Base-by-base conservation (phyloP, 1,284 basidiomycete species). In the Rhodotorula mucilaginosa region DNA sequence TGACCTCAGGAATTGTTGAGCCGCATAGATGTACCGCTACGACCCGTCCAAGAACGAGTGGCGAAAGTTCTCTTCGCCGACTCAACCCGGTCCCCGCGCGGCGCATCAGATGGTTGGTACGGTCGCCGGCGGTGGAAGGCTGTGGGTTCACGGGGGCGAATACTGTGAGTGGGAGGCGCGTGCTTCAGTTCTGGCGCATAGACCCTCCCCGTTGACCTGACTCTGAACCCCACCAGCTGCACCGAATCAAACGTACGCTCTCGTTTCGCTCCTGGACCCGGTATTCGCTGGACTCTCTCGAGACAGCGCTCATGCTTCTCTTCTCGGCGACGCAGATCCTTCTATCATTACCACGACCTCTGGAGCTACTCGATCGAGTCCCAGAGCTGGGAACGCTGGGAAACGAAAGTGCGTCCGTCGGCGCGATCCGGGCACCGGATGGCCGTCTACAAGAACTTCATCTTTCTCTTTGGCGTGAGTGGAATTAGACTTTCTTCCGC, bases 261-360 rank as follows among this genome's bases (percentile, higher is more conserved):
- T 51, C 39, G 49, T 19, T 51, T 18, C 19, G 2, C 49, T 21
- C 13, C 23, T 51, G 34, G 34, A 49, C 51, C 51, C 21, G 51
- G 21, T 2, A 52, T 52, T 34, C 34, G 34, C 34, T 34, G 48
- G 21, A 49, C 19, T 2, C 18, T 18, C 18, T 13, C 23, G 19
- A 51, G 49, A 23, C 49, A 51, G 49, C 49, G 49, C 49, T 51
- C 19, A 51, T 23, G 19, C 23, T 21, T 51, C 34, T 34, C 34
- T 18, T 19, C 7, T 5, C 19, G 49, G 18, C 18, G 26, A 18
- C 26, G 15, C 54, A 56, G 54, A 46, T 88, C 88, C 0, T 96
- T 96, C 81, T 91, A 95, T 76, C 93, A 96, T 79, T 97, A 94
- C 79, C 87, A 91, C 57, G 92, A 95, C 77, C 88, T 94, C 60